Conservation (phyloP, 495 filamentous ascomycete genomes). For the Penicillium chermesinum region DNA sequence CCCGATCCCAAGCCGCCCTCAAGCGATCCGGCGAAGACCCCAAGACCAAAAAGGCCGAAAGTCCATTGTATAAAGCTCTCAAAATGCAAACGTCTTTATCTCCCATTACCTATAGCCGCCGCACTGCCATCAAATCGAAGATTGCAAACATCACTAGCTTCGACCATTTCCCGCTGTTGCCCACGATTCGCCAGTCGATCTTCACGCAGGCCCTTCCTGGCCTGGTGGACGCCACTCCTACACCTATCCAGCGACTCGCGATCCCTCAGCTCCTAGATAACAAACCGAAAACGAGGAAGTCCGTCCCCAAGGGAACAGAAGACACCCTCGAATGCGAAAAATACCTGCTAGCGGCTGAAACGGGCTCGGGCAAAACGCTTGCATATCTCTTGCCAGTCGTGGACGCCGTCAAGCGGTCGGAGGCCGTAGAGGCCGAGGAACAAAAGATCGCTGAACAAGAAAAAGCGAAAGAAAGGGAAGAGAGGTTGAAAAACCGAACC, state of each 20-base stretch:
- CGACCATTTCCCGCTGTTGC: slow-evolving; percentile 69
- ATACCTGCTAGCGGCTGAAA: slow-evolving; percentile 90
- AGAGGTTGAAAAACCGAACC: slow-evolving; percentile 43
- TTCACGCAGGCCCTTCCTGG: slow-evolving; percentile 63
- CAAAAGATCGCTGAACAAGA: slow-evolving; percentile 47
- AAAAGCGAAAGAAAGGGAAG: slow-evolving; percentile 42
- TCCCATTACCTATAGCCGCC: slow-evolving; percentile 65
- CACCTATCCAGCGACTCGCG: slow-evolving; percentile 80
- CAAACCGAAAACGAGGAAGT: slow-evolving; percentile 19
- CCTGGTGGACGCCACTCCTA: slow-evolving; percentile 67
- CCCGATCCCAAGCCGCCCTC: slow-evolving; percentile 36
- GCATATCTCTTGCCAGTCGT: slow-evolving; percentile 81
- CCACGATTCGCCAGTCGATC: slow-evolving; percentile 68
- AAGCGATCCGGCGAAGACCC: slow-evolving; percentile 33
- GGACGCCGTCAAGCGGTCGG: slow-evolving; percentile 75
- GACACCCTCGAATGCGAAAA: slow-evolving; percentile 52
- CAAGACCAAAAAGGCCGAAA: slow-evolving; percentile 36
- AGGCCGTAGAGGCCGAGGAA: slow-evolving; percentile 55
- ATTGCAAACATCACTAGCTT: slow-evolving; percentile 71
- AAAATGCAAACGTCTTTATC: slow-evolving; percentile 87
- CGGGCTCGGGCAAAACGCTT: slow-evolving; percentile 93
- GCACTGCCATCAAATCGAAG: slow-evolving; percentile 61
- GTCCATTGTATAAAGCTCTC: slow-evolving; percentile 68
- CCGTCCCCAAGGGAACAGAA: slow-evolving; percentile 23
- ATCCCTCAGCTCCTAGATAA: slow-evolving; percentile 71